A percentile compares a stretch with the other conserved stretches of the same genome.
Conservation (phyloP, 192 early-diverging fungal genomes). For the Umbelopsis isabellina region DNA sequence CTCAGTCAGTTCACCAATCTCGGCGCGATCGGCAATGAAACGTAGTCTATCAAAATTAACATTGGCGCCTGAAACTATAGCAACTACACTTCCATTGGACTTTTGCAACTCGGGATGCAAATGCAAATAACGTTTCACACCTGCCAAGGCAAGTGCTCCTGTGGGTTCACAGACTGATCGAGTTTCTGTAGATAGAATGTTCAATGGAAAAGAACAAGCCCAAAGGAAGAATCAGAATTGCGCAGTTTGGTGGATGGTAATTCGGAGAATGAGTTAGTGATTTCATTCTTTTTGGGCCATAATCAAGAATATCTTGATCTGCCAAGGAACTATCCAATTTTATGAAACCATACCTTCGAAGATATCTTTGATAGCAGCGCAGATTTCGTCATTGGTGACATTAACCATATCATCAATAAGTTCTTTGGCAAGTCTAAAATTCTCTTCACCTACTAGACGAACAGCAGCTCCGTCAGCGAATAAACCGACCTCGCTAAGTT, state of each 20-base stretch:
- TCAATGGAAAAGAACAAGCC: background rate
- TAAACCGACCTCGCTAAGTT: constrained; percentile 82
- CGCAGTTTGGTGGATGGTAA: constrained; percentile 3
- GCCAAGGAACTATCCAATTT: background rate
- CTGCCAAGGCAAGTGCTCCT: constrained; percentile 88
- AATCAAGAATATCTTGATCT: too few relatives aligned
- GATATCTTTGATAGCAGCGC: constrained; percentile 88
- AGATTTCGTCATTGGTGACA: constrained; percentile 95
- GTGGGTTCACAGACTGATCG: constrained; percentile 96
- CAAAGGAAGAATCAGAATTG: background rate
- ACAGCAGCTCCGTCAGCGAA: constrained; percentile 99
- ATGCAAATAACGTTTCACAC: constrained; percentile 80
- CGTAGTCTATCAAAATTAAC: constrained; percentile 99
- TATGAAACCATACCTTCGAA: constrained; percentile 58
- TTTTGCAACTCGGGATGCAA: constrained; percentile 42
- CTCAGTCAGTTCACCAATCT: constrained; percentile 91
- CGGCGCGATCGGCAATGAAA: constrained; percentile 95
- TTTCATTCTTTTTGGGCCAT: background rate
- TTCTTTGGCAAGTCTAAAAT: constrained; percentile 76
- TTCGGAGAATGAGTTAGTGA: background rate
- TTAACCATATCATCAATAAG: constrained; percentile 91
- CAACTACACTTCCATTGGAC: constrained; percentile 63
- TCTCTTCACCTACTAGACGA: constrained; percentile 85
- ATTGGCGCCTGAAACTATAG: constrained; percentile 92
- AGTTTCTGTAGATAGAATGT: constrained; percentile 62